A percentile compares a stretch with the other conserved stretches of the same genome.
Evolutionary conservation across 2,329 filamentous ascomycete species (phyloP).

Genomic region (Colletotrichum theobromicola): DNA sequence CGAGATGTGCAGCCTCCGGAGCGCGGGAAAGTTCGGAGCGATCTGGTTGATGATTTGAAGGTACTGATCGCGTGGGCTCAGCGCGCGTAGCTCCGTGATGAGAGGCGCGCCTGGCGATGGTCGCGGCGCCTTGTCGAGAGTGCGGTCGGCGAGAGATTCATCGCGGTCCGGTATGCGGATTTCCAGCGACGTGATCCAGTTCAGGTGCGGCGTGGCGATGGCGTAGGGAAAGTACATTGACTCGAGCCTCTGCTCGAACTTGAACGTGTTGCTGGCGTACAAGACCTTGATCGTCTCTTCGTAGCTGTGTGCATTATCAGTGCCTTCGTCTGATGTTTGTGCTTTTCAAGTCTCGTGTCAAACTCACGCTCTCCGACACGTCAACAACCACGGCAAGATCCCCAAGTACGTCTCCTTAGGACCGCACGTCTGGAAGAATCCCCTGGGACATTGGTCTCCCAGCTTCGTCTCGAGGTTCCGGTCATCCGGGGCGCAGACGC

Average conservation of each 20-base stretch:
- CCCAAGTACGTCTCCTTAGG: slow-evolving; percentile 16
- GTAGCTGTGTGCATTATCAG: slow-evolving; percentile 15
- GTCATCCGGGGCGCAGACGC: slow-evolving; percentile 20
- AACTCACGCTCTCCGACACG: slow-evolving; percentile 22
- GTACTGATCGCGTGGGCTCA: slow-evolving; percentile 13
- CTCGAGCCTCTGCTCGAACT: slow-evolving; percentile 20
- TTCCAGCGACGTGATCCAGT: slow-evolving; percentile 22
- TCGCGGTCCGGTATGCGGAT: slow-evolving; percentile 20
- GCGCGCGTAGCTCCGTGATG: background rate
- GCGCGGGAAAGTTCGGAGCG: slow-evolving; percentile 11
- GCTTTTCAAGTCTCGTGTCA: background rate
- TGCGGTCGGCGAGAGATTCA: slow-evolving; percentile 13
- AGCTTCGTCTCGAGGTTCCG: slow-evolving; percentile 14
- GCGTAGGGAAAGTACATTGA: slow-evolving; percentile 18
- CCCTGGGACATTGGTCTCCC: slow-evolving; percentile 17
- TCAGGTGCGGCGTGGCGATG: background rate
- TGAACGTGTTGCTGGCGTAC: slow-evolving; percentile 22
- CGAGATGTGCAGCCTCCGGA: slow-evolving; percentile 16
- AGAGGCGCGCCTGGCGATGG: background rate
- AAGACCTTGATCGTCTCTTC: slow-evolving; percentile 21
- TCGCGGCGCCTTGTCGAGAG: slow-evolving; percentile 4
- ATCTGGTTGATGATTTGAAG: slow-evolving; percentile 5
- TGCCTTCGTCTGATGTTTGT: background rate
- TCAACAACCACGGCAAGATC: slow-evolving; percentile 16
- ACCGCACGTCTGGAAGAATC: slow-evolving; percentile 18